Evolutionary conservation across 106 monocot species (phyloP), one percentile per base, ranked within the genome.

Genomic region (Dendrobium chrysotoxum): DNA sequence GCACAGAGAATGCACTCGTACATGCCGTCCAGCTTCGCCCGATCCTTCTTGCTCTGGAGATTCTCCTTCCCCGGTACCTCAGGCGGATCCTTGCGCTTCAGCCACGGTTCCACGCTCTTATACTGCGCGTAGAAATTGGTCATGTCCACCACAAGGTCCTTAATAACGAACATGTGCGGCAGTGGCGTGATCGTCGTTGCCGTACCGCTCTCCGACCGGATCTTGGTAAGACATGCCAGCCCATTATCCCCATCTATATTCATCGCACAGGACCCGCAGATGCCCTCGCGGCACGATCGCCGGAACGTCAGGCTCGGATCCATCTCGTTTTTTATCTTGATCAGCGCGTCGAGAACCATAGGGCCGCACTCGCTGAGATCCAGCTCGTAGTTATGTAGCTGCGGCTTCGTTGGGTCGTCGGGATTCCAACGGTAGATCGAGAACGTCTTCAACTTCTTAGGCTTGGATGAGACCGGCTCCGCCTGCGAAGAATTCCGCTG

Each of bases 71-170:
- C 92, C 1, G 77, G 66, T 7, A 50, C 77, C 9, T 83, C 55
- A 26, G 89, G 78, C 10, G 88, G 80, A 30, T 94, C 94, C 89
- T 94, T 98, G 64, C 97, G 75, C 92, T 98, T 98, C 57, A 98
- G 83, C 97, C 97, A 98, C 15, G 97, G 94, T 81, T 98, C 97
- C 38, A 98, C 88, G 84, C 92, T 94, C 92, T 94, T 94, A 77
- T 98, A 98, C 88, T 94, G 88, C 39, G 45, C 88, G 78, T 97
- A 97, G 84, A 97, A 97, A 45, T 97, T 97, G 40, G 97, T 94
- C 97, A 97, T 97, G 75, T 97, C 97, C 40, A 94, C 97, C 76
- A 97, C 97, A 64, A 97, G 85, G 66, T 97, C 97, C 90, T 97
- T 97, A 26, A 97, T 79, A 17, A 97, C 94, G 78, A 72, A 97